phyloP scores from a whole-genome alignment of 805 yeast genomes.

The Starmerella geochares region DNA sequence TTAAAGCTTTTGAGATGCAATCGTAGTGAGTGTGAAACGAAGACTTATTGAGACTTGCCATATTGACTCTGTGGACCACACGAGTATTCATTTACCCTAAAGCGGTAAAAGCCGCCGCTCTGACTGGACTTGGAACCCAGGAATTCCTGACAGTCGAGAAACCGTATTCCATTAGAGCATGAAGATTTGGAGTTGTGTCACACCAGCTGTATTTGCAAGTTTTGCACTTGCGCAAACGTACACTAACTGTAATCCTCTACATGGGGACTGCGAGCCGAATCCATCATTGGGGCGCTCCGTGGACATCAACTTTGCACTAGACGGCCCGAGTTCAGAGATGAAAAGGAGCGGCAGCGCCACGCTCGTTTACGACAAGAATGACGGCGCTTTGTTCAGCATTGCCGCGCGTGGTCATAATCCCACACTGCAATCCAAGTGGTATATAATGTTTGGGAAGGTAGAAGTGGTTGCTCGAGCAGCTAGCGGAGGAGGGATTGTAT shows the following conservation, averaged over 20 bases:
- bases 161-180: too few relatives aligned
- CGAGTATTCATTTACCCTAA: not conserved
- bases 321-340: constrained; percentile 28
- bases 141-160: too few relatives aligned
- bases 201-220: too few relatives aligned
- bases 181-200: too few relatives aligned
- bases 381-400: constrained; percentile 57
- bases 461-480: constrained; percentile 67
- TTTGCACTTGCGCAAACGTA: constrained; percentile 25
- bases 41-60: not conserved
- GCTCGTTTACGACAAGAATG: constrained; percentile 36
- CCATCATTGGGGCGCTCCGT: constrained; percentile 54
- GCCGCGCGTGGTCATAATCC: constrained; percentile 66
- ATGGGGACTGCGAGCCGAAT: constrained; percentile 38
- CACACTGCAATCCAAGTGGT: constrained; percentile 36
- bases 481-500: constrained; percentile 65
- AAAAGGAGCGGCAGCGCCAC: constrained; percentile 26
- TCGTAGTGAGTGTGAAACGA: too few relatives aligned
- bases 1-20: too few relatives aligned
- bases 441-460: constrained; percentile 80
- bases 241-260: constrained; percentile 40
- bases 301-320: constrained; percentile 40
- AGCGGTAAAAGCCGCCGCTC: not conserved
- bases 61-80: not conserved
- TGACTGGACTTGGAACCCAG: too few relatives aligned